These are phyloP conservation scores for Lachancea cidri DNA, from an alignment of 805 yeast genomes.

Conservation along the genomic window DNA sequence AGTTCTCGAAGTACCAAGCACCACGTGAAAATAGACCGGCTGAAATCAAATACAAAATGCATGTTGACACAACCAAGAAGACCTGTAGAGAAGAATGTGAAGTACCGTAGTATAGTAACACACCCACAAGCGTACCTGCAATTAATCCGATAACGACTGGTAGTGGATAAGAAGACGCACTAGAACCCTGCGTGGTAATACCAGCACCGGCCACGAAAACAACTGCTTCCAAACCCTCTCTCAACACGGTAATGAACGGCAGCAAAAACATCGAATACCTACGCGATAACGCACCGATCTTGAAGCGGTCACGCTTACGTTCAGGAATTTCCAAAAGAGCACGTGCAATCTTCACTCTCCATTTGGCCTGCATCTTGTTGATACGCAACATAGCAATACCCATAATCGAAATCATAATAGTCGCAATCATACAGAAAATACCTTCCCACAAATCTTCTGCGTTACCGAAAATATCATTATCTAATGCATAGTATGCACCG, in stretches of 20 bases:
- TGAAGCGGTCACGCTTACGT: constrained; percentile 46
- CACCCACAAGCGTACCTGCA: constrained; percentile 73
- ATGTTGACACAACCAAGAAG: constrained; percentile 82
- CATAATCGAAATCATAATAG: constrained; percentile 84
- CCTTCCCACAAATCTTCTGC: constrained; percentile 98
- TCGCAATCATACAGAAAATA: constrained; percentile 83
- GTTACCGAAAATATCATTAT: constrained; percentile 75
- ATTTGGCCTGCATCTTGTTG: constrained; percentile 93
- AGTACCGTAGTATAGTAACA: constrained; percentile 73
- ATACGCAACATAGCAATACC: constrained; percentile 95
- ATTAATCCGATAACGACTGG: constrained; percentile 86
- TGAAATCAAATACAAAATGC: constrained; percentile 80
- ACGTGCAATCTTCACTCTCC: constrained; percentile 91
- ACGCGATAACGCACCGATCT: constrained; percentile 49
- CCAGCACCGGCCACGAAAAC: constrained; percentile 97
- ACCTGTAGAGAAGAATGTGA: constrained; percentile 76
- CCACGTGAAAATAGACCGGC: constrained; percentile 94
- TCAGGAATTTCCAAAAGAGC: constrained; percentile 64
- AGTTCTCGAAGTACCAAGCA: constrained; percentile 79
- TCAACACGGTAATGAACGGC: constrained; percentile 84
- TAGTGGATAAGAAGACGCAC: constrained; percentile 79
- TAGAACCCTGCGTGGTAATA: constrained; percentile 45
- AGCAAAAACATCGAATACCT: constrained; percentile 85
- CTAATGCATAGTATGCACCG: constrained; percentile 82
- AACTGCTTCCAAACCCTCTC: constrained; percentile 97